phyloP scores from a whole-genome alignment of 768 basidiomycete genomes.

The Termitomyces sp. region DNA sequence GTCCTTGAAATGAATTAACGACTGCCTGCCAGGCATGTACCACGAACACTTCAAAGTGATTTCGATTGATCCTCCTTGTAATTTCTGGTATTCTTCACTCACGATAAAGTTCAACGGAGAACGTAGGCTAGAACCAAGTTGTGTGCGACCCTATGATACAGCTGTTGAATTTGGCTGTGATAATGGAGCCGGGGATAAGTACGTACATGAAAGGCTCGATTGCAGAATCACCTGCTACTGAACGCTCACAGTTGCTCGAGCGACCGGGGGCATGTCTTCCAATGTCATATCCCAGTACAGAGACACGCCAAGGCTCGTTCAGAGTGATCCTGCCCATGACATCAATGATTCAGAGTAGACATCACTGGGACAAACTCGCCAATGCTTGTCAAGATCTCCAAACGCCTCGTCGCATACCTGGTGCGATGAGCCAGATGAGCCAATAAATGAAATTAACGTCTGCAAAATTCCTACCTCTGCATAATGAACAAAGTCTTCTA shows the following conservation, averaged over 20 bases:
- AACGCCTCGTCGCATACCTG: constrained; percentile 65
- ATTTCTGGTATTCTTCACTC: constrained; percentile 41
- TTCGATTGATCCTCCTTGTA: constrained; percentile 52
- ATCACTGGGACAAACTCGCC: constrained; percentile 30
- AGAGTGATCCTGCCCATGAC: constrained; percentile 48
- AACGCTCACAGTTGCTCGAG: constrained; percentile 37
- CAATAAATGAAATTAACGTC: neutral
- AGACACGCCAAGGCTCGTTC: constrained; percentile 71
- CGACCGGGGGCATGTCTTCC: constrained; percentile 69
- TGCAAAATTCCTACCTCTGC: constrained; percentile 33
- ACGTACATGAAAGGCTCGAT: constrained; percentile 63
- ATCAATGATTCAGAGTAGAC: neutral
- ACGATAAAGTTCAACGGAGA: constrained; percentile 60
- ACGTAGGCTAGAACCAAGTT: constrained; percentile 64
- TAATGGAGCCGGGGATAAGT: neutral
- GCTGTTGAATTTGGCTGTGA: neutral
- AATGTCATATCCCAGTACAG: constrained; percentile 58
- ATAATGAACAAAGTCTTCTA: constrained; percentile 57
- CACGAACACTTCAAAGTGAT: constrained; percentile 70
- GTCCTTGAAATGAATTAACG: too few relatives aligned
- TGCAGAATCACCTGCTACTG: constrained; percentile 51
- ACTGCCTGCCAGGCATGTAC: constrained; percentile 39
- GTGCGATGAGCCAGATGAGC: neutral
- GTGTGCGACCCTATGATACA: constrained; percentile 52
- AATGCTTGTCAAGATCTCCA: constrained; percentile 70